A percentile compares a stretch with the other conserved stretches of the same genome.
These are phyloP conservation scores for Sphagnurus paluster DNA, from an alignment of 1,284 basidiomycete genomes.

Conservation along the genomic window DNA sequence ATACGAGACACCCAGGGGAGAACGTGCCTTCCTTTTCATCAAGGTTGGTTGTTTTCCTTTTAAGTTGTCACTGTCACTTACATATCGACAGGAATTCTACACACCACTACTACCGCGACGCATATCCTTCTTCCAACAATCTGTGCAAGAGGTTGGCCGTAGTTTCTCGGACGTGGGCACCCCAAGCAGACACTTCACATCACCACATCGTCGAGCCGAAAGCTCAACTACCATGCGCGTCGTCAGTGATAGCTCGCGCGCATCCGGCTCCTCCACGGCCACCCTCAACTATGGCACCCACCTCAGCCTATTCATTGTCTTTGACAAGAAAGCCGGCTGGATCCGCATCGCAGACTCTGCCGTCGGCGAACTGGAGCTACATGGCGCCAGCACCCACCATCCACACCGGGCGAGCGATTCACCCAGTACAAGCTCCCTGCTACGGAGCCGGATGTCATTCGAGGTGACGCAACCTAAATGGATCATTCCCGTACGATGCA, in stretches of 20 bases:
- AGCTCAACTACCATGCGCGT: slow-evolving; percentile 32
- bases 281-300: slow-evolving; percentile 60
- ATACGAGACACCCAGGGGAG: slow-evolving; percentile 77
- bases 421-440: slow-evolving; percentile 26
- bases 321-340: slow-evolving; percentile 80
- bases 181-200: slow-evolving; percentile 27
- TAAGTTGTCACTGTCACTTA: slow-evolving; percentile 1
- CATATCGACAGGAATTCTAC: slow-evolving; percentile 70
- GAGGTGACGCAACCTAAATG: slow-evolving; percentile 51
- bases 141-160: slow-evolving; percentile 51
- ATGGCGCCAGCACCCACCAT: slow-evolving; percentile 43
- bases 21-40: slow-evolving; percentile 77
- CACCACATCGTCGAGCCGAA: slow-evolving; percentile 33
- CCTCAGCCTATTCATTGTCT: slow-evolving; percentile 72
- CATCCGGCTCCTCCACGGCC: slow-evolving; percentile 19
- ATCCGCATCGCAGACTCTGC: slow-evolving; percentile 78
- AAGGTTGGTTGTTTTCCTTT: slow-evolving; percentile 48
- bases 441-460: slow-evolving; percentile 51
- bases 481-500: slow-evolving; percentile 51
- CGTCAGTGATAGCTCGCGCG: slow-evolving; percentile 22
- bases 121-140: slow-evolving; percentile 70
- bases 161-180: slow-evolving; percentile 42
- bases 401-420: slow-evolving; percentile 27
- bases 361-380: slow-evolving; percentile 72
- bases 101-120: slow-evolving; percentile 64